Conservation (phyloP, 495 filamentous ascomycete genomes). For the Friedmanniomyces endolithicus region DNA sequence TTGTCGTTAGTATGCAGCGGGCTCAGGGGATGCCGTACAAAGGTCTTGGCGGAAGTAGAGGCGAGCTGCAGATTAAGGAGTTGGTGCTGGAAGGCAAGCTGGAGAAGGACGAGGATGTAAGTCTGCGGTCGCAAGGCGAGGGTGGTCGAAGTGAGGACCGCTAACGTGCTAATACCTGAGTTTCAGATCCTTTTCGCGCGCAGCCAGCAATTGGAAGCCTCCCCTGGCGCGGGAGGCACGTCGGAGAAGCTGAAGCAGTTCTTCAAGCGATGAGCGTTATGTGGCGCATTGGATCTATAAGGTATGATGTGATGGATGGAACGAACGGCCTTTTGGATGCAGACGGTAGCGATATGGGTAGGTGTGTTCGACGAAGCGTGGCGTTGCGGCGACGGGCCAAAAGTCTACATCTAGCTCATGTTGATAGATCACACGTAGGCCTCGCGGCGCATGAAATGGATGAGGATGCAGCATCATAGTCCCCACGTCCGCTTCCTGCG, state of each 20-base stretch:
- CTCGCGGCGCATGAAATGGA: neutral
- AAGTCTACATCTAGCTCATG: neutral
- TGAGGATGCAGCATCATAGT: too few species aligned
- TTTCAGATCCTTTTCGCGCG: conserved; percentile 20
- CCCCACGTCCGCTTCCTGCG: too few species aligned
- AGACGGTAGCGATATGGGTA: neutral
- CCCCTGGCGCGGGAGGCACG: conserved; percentile 4
- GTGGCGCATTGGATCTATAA: too few species aligned
- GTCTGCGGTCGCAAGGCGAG: too few species aligned
- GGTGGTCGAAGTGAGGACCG: too few species aligned
- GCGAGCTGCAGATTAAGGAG: conserved; percentile 48
- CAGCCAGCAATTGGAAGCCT: conserved; percentile 20
- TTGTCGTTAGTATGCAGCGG: conserved; percentile 76
- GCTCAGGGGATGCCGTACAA: conserved; percentile 79
- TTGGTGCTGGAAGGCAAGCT: conserved; percentile 58
- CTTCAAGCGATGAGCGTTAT: conserved; percentile 20
- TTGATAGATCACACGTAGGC: neutral
- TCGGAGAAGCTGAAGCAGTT: conserved; percentile 15
- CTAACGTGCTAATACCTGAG: conserved; percentile 6
- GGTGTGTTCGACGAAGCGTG: neutral
- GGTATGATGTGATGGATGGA: neutral
- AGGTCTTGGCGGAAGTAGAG: conserved; percentile 39
- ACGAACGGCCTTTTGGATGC: neutral
- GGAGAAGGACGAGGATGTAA: conserved; percentile 48
- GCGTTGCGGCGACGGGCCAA: neutral